These are phyloP conservation scores for Vinca minor DNA, from an alignment of 257 asterid species.

Conservation along the genomic window DNA sequence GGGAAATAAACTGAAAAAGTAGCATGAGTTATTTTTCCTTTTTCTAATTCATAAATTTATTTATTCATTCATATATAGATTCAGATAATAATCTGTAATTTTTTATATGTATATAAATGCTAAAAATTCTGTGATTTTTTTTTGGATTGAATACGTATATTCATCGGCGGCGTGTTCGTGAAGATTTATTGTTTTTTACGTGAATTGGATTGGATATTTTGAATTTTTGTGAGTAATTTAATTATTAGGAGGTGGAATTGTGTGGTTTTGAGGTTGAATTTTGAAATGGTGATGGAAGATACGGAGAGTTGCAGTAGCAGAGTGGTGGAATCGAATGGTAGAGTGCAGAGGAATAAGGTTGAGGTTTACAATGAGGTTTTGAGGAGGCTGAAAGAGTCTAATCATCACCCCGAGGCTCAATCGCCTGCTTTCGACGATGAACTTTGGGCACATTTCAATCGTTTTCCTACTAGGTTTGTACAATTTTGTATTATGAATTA, in stretches of 20 bases:
- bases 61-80: neutral
- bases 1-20: neutral
- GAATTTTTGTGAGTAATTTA: no score
- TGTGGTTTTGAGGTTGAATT: neutral
- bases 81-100: no score
- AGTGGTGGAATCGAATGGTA: conserved; percentile 46
- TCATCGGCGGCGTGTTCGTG: neutral
- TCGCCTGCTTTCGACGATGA: conserved; percentile 66
- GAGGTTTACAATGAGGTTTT: conserved; percentile 91
- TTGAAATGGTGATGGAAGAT: conserved; percentile 68
- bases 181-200: neutral
- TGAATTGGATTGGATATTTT: no score
- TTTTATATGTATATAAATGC: neutral
- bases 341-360: conserved; percentile 47
- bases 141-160: conserved; percentile 2
- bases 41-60: neutral
- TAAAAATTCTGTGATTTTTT: neutral
- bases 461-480: conserved; percentile 77
- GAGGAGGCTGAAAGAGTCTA: conserved; percentile 67
- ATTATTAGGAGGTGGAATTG: no score
- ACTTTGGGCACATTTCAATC: conserved; percentile 91
- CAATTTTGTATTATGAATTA: conserved; percentile 4
- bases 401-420: conserved; percentile 55
- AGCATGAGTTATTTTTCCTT: neutral
- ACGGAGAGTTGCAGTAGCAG: conserved; percentile 81